Percentiles rank a stretch among this genome's conserved stretches.
phyloP scores from a whole-genome alignment of 1,139 yeast genomes.

The Blastobotrys arbuscula region DNA sequence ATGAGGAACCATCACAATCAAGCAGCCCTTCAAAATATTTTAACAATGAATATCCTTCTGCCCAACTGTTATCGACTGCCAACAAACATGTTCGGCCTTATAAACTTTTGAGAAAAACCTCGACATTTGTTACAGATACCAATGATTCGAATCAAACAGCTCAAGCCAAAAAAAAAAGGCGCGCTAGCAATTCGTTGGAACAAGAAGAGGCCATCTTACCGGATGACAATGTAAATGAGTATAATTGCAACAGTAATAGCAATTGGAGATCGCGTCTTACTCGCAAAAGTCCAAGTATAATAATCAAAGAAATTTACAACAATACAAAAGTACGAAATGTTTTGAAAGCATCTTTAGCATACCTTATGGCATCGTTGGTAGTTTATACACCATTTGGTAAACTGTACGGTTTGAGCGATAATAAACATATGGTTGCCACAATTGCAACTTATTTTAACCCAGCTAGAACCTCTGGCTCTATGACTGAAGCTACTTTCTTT shows the following conservation, averaged over 20 bases:
- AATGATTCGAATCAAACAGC: conserved; percentile 17
- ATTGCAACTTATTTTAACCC: conserved; percentile 85
- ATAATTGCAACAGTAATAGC: background rate
- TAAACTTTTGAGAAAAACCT: conserved; percentile 29
- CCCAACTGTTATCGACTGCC: background rate
- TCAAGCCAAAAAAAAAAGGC: background rate
- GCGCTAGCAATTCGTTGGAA: background rate
- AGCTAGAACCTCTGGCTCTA: conserved; percentile 70
- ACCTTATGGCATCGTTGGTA: conserved; percentile 64
- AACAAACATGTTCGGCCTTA: conserved; percentile 14
- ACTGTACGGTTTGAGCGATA: conserved; percentile 60
- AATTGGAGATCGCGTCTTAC: too few species aligned
- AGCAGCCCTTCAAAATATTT: background rate
- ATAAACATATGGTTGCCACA: conserved; percentile 78
- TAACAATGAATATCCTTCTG: too few species aligned
- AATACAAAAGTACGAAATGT: conserved; percentile 26
- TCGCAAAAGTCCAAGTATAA: background rate
- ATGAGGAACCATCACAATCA: background rate
- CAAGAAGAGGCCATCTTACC: background rate
- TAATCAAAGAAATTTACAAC: conserved; percentile 10
- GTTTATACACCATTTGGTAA: conserved; percentile 64
- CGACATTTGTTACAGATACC: conserved; percentile 35
- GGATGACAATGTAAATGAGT: background rate
- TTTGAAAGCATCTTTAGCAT: conserved; percentile 65
- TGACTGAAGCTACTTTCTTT: conserved; percentile 67